phyloP scores from a whole-genome alignment of 2,329 filamentous ascomycete genomes.

The Kalaharituber pfeilii region DNA sequence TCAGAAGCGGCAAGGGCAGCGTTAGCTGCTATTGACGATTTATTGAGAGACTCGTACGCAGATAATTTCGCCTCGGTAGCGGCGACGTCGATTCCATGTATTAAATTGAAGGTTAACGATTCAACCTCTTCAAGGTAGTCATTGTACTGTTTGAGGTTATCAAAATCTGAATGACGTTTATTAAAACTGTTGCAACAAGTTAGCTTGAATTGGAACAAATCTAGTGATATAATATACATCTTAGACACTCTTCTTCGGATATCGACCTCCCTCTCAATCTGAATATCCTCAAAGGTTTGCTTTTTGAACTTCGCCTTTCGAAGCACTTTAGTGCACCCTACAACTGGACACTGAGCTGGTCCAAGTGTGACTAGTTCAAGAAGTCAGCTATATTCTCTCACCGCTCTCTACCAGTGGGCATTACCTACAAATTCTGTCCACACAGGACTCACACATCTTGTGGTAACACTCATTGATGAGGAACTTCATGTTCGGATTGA shows the following conservation, averaged over 20 bases:
- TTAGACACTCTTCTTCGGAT: constrained; percentile 60
- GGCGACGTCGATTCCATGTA: constrained; percentile 52
- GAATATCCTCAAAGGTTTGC: constrained; percentile 78
- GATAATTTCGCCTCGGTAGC: constrained; percentile 38
- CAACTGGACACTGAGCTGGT: constrained; percentile 80
- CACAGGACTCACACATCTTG: constrained; percentile 93
- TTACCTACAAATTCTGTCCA: constrained; percentile 55
- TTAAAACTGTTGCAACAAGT: constrained; percentile 50
- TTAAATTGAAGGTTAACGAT: constrained; percentile 72
- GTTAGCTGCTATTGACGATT: constrained; percentile 48
- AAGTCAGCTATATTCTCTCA: neutral
- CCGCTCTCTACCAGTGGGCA: neutral
- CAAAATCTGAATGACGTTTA: constrained; percentile 77
- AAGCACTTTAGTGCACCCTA: constrained; percentile 70
- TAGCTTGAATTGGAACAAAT: too few relatives aligned
- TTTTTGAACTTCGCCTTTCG: constrained; percentile 68
- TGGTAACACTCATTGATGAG: constrained; percentile 98
- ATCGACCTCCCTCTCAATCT: constrained; percentile 84
- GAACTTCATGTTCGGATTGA: constrained; percentile 86
- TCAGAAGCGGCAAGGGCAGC: constrained; percentile 36
- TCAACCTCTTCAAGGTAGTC: constrained; percentile 91
- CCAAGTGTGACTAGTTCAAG: constrained; percentile 47
- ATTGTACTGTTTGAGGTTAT: constrained; percentile 67
- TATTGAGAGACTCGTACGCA: constrained; percentile 58
- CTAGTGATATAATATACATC: constrained; percentile 26